These are phyloP conservation scores for Bonia amplexicaulis DNA, from an alignment of 176 grass and related monocot species.

Conservation along the genomic window DNA sequence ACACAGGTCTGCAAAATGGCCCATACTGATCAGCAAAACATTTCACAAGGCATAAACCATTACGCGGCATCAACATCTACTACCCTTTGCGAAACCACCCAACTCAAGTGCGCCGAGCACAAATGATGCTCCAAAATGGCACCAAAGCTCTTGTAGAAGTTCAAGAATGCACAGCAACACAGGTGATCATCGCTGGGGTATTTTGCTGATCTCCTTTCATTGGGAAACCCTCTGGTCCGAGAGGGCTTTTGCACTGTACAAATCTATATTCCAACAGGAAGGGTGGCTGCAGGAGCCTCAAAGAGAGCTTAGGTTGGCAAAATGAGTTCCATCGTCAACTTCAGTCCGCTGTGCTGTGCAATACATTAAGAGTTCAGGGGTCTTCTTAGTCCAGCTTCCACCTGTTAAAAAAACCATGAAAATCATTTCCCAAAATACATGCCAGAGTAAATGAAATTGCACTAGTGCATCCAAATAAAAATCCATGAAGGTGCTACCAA, in stretches of 20 bases:
- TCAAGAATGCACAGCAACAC: background rate
- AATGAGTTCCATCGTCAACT: background rate
- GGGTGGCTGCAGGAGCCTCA: background rate
- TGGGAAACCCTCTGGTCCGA: background rate
- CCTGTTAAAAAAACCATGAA: slow-evolving; percentile 24
- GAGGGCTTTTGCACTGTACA: slow-evolving; percentile 29
- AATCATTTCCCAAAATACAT: background rate
- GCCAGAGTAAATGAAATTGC: background rate
- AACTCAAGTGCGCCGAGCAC: background rate
- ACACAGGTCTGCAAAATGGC: background rate
- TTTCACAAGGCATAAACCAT: background rate
- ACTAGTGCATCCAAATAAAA: background rate
- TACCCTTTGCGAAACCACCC: background rate
- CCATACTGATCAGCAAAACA: background rate
- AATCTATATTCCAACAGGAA: slow-evolving; percentile 32
- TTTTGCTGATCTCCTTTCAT: slow-evolving; percentile 10
- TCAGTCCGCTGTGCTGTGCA: background rate
- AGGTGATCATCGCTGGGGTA: background rate
- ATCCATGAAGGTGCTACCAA: background rate
- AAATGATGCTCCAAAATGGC: slow-evolving; percentile 3
- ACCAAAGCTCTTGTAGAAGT: slow-evolving; percentile 5
- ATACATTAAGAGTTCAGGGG: slow-evolving; percentile 35
- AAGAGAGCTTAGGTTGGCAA: background rate
- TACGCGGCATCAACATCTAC: background rate
- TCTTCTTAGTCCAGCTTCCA: slow-evolving; percentile 52